These are phyloP conservation scores for Marchantia paleacea DNA, from an alignment of 225 moss, liverwort and hornwort species.

Conservation along the genomic window DNA sequence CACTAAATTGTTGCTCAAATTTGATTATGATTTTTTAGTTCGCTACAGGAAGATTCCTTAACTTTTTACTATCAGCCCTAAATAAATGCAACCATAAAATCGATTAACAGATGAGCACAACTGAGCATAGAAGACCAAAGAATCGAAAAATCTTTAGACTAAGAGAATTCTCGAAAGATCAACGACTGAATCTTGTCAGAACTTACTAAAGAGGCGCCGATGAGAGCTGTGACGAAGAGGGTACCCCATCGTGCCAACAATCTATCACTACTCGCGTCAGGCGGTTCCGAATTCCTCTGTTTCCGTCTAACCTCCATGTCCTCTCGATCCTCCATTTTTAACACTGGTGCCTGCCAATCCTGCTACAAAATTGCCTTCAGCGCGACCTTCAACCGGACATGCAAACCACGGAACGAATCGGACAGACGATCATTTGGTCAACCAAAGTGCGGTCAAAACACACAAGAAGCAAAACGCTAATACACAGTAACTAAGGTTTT, in stretches of 20 bases:
- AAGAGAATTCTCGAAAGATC: background rate
- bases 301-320: background rate
- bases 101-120: background rate
- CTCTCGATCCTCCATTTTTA: constrained; percentile 12
- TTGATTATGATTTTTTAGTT: too few species aligned
- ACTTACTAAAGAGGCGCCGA: constrained; percentile 21
- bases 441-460: background rate
- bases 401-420: background rate
- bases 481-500: background rate
- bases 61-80: background rate
- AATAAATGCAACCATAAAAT: background rate
- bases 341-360: background rate
- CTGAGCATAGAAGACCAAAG: background rate
- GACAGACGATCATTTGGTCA: background rate
- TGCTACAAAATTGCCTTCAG: background rate
- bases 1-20: too few species aligned
- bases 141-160: background rate
- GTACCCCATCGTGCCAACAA: constrained; percentile 14
- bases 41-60: too few species aligned
- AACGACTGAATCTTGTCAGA: background rate
- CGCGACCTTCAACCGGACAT: background rate
- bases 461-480: background rate
- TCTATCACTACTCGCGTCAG: background rate
- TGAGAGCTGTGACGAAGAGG: constrained; percentile 13
- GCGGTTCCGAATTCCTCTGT: constrained; percentile 1